Conservation (phyloP, 1,284 basidiomycete species). For the Agroathelia rolfsii region DNA sequence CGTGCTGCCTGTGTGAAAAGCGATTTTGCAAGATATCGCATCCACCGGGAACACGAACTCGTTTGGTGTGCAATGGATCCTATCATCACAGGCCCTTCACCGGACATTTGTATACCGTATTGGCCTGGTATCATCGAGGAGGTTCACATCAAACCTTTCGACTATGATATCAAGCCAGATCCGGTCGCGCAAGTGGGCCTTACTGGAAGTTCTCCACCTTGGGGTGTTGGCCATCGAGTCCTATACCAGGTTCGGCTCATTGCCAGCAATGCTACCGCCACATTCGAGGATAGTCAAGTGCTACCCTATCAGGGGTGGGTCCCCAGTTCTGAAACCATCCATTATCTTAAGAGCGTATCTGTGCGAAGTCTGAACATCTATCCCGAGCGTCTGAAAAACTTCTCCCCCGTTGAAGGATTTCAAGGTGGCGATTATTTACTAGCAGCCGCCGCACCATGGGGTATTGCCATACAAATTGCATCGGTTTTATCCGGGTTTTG, state of each 20-base stretch:
- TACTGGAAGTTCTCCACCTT: constrained; percentile 25
- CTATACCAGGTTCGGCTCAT: constrained; percentile 58
- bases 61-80: constrained; percentile 58
- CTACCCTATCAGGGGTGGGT: constrained; percentile 64
- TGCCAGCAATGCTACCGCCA: constrained; percentile 36
- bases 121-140: constrained; percentile 70
- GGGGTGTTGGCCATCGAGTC: constrained; percentile 46
- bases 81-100: constrained; percentile 34
- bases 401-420: constrained; percentile 30
- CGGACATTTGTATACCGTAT: constrained; percentile 38
- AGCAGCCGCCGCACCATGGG: constrained; percentile 49
- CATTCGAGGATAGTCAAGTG: constrained; percentile 41
- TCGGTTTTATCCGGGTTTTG: constrained; percentile 47
- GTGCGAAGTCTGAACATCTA: constrained; percentile 35
- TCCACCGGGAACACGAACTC: constrained; percentile 59
- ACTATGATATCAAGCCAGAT: too few relatives aligned
- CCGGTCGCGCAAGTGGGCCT: too few relatives aligned
- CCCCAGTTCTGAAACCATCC: constrained; percentile 39
- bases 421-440: constrained; percentile 18
- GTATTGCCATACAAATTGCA: constrained; percentile 59
- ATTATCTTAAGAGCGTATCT: constrained; percentile 34
- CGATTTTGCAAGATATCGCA: constrained; percentile 34
- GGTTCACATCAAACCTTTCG: too few relatives aligned
- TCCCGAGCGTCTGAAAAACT: constrained; percentile 27
- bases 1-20: constrained; percentile 35